These are phyloP conservation scores for Sambucus nigra DNA, from an alignment of 129 eudicot genomes.

Conservation along the genomic window DNA sequence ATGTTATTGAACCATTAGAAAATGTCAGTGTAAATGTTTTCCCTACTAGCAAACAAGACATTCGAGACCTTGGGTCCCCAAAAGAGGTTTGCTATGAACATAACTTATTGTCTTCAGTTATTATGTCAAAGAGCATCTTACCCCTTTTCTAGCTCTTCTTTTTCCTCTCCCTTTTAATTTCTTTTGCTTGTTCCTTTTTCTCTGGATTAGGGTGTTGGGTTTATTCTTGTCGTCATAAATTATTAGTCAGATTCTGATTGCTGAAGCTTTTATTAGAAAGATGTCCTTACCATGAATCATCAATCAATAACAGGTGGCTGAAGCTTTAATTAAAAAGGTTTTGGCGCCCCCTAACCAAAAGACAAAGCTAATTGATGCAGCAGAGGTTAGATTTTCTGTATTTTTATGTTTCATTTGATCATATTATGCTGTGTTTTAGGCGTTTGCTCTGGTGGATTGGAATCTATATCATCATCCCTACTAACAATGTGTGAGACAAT, in stretches of 20 bases:
- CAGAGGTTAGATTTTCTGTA: conserved; percentile 44
- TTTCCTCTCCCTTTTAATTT: not conserved
- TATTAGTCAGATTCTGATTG: not conserved
- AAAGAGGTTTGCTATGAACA: conserved; percentile 44
- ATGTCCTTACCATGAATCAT: not conserved
- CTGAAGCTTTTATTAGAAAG: not conserved
- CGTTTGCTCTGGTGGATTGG: no score
- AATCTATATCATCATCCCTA: no score
- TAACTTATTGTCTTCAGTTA: not conserved
- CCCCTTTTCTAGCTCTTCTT: no score
- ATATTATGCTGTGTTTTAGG: not conserved
- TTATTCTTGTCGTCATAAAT: not conserved
- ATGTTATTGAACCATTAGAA: conserved; percentile 93
- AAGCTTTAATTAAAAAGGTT: conserved; percentile 72
- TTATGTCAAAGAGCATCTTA: not conserved
- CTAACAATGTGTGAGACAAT: no score
- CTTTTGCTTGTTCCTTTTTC: conserved; percentile 4
- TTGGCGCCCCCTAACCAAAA: conserved; percentile 86
- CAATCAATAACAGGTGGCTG: conserved; percentile 55
- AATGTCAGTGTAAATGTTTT: conserved; percentile 74
- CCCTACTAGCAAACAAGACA: conserved; percentile 69
- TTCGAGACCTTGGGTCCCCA: conserved; percentile 87
- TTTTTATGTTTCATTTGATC: not conserved
- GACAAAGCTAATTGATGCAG: conserved; percentile 68
- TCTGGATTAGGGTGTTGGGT: no score